These are phyloP conservation scores for Psilocybe sp. DNA, from an alignment of 768 basidiomycete species.

Conservation along the genomic window DNA sequence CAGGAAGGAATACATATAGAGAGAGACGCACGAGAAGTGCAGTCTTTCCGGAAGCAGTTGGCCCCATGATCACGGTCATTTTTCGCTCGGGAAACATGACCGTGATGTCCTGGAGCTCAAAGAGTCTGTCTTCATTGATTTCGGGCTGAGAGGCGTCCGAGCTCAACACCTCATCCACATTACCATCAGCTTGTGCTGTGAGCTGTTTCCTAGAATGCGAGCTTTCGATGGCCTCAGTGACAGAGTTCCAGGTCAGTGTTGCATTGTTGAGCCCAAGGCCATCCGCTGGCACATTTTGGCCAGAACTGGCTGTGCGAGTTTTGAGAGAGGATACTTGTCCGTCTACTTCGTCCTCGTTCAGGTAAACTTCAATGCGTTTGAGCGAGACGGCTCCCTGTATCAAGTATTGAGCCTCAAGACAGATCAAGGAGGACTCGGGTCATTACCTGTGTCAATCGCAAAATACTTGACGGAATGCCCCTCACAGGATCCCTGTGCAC, in stretches of 20 bases:
- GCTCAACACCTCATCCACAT: no score
- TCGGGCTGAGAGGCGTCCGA: conserved; percentile 18
- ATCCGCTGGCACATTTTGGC: conserved; percentile 25
- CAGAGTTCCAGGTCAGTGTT: conserved; percentile 61
- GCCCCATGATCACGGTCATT: conserved; percentile 71
- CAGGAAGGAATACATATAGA: neutral
- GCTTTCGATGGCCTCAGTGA: conserved; percentile 23
- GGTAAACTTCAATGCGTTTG: conserved; percentile 65
- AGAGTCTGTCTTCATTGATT: conserved; percentile 40
- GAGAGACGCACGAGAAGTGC: conserved; percentile 57
- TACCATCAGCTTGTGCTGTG: conserved; percentile 10
- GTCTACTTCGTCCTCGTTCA: conserved; percentile 68
- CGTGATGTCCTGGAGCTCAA: conserved; percentile 65
- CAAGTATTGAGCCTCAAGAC: conserved; percentile 19
- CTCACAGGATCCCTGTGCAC: no score
- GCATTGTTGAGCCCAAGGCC: conserved; percentile 59
- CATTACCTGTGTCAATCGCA: no score
- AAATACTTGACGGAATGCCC: no score
- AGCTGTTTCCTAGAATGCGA: conserved; percentile 12
- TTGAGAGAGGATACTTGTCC: conserved; percentile 66
- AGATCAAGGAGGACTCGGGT: conserved; percentile 47
- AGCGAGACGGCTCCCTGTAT: conserved; percentile 69
- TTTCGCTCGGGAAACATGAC: conserved; percentile 71
- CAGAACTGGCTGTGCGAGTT: conserved; percentile 25
- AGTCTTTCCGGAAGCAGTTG: conserved; percentile 83